These are phyloP conservation scores for Telfairia occidentalis DNA, from an alignment of 331 rosid species.

Conservation along the genomic window DNA sequence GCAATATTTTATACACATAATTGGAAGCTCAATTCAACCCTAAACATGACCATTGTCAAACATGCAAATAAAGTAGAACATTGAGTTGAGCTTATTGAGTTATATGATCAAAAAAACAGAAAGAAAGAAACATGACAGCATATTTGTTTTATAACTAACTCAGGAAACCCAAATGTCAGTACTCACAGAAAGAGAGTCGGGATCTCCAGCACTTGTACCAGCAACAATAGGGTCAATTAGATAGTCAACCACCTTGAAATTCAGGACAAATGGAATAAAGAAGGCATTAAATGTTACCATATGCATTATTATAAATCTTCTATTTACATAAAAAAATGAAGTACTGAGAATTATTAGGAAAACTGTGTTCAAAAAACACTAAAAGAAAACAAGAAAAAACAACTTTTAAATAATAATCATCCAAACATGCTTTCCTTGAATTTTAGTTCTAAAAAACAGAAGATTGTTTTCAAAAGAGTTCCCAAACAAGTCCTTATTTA, in stretches of 20 bases:
- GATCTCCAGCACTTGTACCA: slow-evolving; percentile 80
- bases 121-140: background rate
- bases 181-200: slow-evolving; percentile 92
- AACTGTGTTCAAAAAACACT: background rate
- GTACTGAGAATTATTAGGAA: background rate
- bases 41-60: background rate
- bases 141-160: background rate
- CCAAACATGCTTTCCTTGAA: background rate
- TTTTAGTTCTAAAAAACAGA: background rate
- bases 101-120: background rate
- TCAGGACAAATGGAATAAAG: slow-evolving; percentile 1
- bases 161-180: slow-evolving; percentile 6
- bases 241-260: slow-evolving; percentile 75
- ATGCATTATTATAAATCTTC: background rate
- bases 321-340: background rate
- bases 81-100: background rate
- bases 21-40: background rate
- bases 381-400: background rate
- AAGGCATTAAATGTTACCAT: background rate
- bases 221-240: slow-evolving; percentile 87
- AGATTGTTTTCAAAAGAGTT: background rate
- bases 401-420: background rate
- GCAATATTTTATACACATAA: background rate
- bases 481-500: background rate
- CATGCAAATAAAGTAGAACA: background rate